Base-by-base conservation (phyloP, 331 rosid genomes). In the Rosa hybrid region DNA sequence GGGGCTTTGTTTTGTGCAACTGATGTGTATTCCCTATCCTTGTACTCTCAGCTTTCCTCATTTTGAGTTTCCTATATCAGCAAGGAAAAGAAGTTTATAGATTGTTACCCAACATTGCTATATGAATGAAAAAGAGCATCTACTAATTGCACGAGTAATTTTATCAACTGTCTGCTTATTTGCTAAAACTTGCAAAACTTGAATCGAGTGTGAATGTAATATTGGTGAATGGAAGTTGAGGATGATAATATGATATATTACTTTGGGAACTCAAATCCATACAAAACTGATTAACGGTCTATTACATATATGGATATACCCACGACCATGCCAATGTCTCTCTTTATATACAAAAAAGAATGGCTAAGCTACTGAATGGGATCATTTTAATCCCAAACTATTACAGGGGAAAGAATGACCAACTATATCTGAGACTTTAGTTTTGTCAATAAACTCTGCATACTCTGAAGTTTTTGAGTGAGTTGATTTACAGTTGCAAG, bases 361-460 rank as follows among this genome's bases (percentile, higher is more conserved):
- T 89, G 83, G 80, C 41, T 75, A 74, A 71, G 79, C 88, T 85
- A 83, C 82, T 77, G 71, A 80, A 76, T 73, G 74, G 90, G 87
- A 89, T 68, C 25, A 50, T 70, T 82, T 75, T 59, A 44, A 67
- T 53, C 83, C 83, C 77, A 79, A 13, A 68, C 63, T 75, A 78
- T 84, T 44, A 78, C 81, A 87, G 27, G 72, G 68, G 34, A 68
- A 78, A 88, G 68, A 79, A 68, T 42, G 68, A 72, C 67, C 44
- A 34, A 68, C 85, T 86, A 92, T 46, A 89, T 76, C 81, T 92
- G 94, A 82, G 83, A 84, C 85, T 94, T 88, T 78, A 92, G 82
- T 59, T 74, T 87, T 68, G 53, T 68, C 90, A 94, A 84, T 18
- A 92, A 87, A 53, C 60, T 75, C 81, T 90, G 92, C 98, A 94